phyloP scores from a whole-genome alignment of 2,329 filamentous ascomycete species.

The Sporothrix variecibatus region DNA sequence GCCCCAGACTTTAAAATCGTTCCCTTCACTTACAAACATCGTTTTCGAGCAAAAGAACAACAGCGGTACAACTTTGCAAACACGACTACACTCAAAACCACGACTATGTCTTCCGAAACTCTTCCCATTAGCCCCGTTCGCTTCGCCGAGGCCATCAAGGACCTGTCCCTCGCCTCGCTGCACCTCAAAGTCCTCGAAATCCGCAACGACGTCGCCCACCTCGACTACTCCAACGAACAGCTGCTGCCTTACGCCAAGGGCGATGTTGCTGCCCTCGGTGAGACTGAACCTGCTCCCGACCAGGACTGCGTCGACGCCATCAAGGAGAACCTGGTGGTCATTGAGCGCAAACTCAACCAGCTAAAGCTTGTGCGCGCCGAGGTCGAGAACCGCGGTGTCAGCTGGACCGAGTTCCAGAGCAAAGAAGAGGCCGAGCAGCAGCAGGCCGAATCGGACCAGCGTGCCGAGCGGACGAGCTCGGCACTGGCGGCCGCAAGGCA shows the following conservation, averaged over 20 bases:
- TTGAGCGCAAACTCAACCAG: conserved; percentile 67
- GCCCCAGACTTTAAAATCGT: background rate
- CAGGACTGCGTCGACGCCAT: conserved; percentile 74
- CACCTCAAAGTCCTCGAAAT: conserved; percentile 76
- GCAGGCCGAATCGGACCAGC: conserved; percentile 23
- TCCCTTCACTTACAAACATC: background rate
- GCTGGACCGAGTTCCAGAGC: conserved; percentile 59
- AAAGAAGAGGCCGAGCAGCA: conserved; percentile 42
- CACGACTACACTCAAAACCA: background rate
- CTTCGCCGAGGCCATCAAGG: conserved; percentile 67
- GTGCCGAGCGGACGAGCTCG: conserved; percentile 11
- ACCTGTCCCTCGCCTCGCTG: conserved; percentile 66
- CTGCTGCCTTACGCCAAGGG: conserved; percentile 68
- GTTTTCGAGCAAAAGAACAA: background rate
- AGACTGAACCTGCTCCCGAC: conserved; percentile 51
- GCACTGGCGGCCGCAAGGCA: conserved; percentile 17
- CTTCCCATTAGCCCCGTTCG: conserved; percentile 61
- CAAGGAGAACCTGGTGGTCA: conserved; percentile 68
- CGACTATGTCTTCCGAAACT: conserved; percentile 62
- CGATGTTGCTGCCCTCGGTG: conserved; percentile 38
- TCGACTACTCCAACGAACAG: conserved; percentile 72
- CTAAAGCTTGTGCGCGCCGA: conserved; percentile 65
- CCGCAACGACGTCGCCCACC: conserved; percentile 72
- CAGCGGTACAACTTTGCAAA: background rate
- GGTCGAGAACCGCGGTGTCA: conserved; percentile 59